A percentile compares a stretch with the other conserved stretches of the same genome.
These are phyloP conservation scores for Didymella pinodella DNA, from an alignment of 2,329 filamentous ascomycete genomes.

Conservation along the genomic window DNA sequence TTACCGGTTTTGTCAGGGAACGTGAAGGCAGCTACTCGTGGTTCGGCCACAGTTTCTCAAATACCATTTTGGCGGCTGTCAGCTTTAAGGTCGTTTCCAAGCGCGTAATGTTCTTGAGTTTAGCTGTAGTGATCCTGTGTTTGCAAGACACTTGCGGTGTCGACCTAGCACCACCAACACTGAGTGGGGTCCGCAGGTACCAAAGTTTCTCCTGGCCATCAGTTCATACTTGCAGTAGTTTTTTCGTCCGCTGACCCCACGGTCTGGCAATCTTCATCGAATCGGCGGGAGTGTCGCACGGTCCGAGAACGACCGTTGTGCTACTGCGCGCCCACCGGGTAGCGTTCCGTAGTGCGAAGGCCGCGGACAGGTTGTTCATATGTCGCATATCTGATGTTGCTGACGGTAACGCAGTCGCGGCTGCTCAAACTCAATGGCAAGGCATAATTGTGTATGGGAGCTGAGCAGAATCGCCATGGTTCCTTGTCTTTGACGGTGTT, in stretches of 20 bases:
- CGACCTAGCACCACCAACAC: conserved; percentile 1
- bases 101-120: neutral
- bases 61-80: neutral
- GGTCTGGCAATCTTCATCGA: neutral
- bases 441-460: neutral
- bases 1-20: conserved; percentile 14
- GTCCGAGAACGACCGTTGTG: conserved; percentile 25
- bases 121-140: neutral
- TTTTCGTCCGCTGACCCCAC: neutral
- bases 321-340: conserved; percentile 27
- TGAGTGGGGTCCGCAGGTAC: conserved; percentile 9
- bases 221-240: conserved; percentile 10
- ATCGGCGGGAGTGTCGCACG: conserved; percentile 16
- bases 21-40: conserved; percentile 3
- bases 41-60: neutral
- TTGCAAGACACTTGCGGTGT: neutral
- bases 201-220: conserved; percentile 8
- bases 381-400: conserved; percentile 4
- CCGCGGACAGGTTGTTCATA: conserved; percentile 4
- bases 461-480: neutral
- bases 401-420: neutral
- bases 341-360: conserved; percentile 25
- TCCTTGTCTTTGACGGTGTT: conserved; percentile 7
- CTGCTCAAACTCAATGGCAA: neutral
- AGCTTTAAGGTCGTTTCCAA: conserved; percentile 1